phyloP scores from a whole-genome alignment of 1,284 basidiomycete species.

The Trametes hirsuta region DNA sequence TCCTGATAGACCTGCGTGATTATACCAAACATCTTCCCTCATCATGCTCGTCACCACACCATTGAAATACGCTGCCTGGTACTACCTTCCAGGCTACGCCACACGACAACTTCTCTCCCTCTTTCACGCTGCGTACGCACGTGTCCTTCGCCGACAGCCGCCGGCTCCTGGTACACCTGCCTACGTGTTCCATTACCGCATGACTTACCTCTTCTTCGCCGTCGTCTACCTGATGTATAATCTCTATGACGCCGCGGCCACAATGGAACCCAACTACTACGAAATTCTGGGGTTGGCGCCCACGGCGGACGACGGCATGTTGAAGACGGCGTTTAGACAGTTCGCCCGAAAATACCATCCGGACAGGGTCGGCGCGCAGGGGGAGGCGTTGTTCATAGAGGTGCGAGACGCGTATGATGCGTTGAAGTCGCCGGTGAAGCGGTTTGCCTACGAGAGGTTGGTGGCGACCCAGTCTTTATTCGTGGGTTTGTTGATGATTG shows the following conservation, averaged over 20 bases:
- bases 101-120: conserved; percentile 42
- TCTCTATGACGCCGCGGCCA: conserved; percentile 55
- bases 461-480: too few relatives aligned
- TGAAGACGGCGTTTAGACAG: conserved; percentile 74
- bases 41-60: conserved; percentile 36
- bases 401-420: conserved; percentile 82
- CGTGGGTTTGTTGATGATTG: too few relatives aligned
- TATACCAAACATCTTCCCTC: neutral
- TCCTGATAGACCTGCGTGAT: neutral
- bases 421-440: conserved; percentile 74
- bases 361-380: conserved; percentile 71
- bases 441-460: conserved; percentile 87
- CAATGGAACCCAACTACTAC: conserved; percentile 74
- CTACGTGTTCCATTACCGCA: conserved; percentile 60
- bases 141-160: conserved; percentile 36
- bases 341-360: conserved; percentile 81
- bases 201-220: conserved; percentile 67
- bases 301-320: conserved; percentile 61
- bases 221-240: conserved; percentile 73
- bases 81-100: conserved; percentile 47
- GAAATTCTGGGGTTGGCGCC: conserved; percentile 68
- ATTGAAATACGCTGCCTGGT: conserved; percentile 46
- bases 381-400: conserved; percentile 70
- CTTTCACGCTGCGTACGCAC: conserved; percentile 41
- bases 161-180: conserved; percentile 47